Evolutionary conservation across 345 rosid species (phyloP), one percentile per base, ranked within the genome.

Genomic region (Hibiscus trionum): DNA sequence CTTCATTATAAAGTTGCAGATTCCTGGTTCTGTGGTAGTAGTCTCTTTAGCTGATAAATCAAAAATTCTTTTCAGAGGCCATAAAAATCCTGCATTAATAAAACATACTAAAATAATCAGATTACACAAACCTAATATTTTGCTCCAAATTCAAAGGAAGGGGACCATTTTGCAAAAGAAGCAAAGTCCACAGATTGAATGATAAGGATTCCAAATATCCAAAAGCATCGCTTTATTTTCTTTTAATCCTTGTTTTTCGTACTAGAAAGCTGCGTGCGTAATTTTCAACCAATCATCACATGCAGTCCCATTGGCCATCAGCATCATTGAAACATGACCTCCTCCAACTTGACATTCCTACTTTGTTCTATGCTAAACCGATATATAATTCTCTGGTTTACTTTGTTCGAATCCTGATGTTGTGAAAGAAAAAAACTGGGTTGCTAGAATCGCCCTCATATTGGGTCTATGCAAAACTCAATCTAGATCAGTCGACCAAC

Each of bases 251-350:
- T 50, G 75, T 44, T 2, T 74, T 71, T 56, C 57, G 61, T 79
- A 68, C 66, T 78, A 61, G 79, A 86, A 80, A 84, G 81, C 78
- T 79, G 79, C 75, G 66, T 61, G 8, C 3, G 82, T 85, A 70
- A 71, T 81, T 79, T 61, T 86, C 90, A 87, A 57, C 90, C 76
- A 87, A 84, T 88, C 85, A 87, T 87, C 84, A 86, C 78, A 42
- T 61, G 67, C 65, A 67, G 44, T 77, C 82, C 78, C 82, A 73
- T 69, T 56, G 3, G 76, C 68, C 82, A 73, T 69, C 50, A 5
- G 76, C 68, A 70, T 82, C 80, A 80, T 55, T 39, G 82, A 70
- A 29, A 49, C 27, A 55, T 27, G 82, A 81, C 75, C 53, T 62
- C 61, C 31, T 55, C 84, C 86, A 88, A 81, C 82, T 82, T 82